Base-by-base conservation (phyloP, 106 monocot species). In the Dendrobium officinale region DNA sequence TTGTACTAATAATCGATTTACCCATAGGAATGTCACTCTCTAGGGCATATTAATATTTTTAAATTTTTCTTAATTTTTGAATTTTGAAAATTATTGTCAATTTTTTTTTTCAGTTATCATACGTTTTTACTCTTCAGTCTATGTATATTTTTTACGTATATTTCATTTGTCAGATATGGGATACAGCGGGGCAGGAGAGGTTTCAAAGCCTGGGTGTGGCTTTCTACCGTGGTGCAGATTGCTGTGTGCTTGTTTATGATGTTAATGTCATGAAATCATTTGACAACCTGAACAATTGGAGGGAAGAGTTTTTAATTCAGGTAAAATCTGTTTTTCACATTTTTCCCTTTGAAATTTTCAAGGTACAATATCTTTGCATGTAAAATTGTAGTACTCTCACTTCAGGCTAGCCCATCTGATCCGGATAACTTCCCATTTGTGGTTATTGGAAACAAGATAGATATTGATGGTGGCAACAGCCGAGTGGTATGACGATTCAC, bases 341-440 rank as follows among this genome's bases (percentile, higher is more conserved):
- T 24, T 51, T 51, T 64, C 24, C 64, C n/a, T 64, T 64, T 1
- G 1, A n/a, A 22, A 24, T 9, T 22, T 64, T 9, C 24, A 64
- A 22, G 22, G 24, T 64, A 64, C 64, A 64, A 26, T 24, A 64
- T 9, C 26, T 64, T n/a, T 26, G 64, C 24, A 22, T 64, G 6
- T 26, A 64, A 64, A 64, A 45, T 44, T 9, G 6, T 29, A 73
- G 26, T 31, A 16, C 41, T 72, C 17, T 70, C 22, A 8, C 42
- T 84, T 73, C 89, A 93, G 90, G 96, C 91, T 42, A 90, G 88
- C 79, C 96, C 96, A 11, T 90, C 88, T 5, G 88, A 93, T 76
- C 96, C 96, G 9, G 87, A 90, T 24, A 87, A 91, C 42, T 96
- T 96, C 80, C 93, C 96, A 40, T 96, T 96, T 87, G 84, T 96